Evolutionary conservation across 2,329 filamentous ascomycete species (phyloP).

Genomic region (Akanthomyces lecanii): DNA sequence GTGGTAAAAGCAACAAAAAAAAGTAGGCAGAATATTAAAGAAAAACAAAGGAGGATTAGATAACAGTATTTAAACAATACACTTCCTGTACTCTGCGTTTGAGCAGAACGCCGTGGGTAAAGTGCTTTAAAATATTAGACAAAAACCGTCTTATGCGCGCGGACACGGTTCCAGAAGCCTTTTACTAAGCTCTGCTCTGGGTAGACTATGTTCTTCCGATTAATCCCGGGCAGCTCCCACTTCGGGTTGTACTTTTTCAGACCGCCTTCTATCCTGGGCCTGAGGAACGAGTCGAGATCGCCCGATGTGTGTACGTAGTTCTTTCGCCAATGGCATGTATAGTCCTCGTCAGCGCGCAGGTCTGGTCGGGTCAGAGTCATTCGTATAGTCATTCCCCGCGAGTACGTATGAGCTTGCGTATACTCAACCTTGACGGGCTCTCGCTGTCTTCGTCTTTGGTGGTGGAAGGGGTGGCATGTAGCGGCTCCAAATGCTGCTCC

Average conservation of each 20-base stretch:
- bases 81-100: conserved; percentile 1
- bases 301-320: conserved; percentile 29
- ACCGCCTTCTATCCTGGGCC: conserved; percentile 31
- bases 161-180: conserved; percentile 61
- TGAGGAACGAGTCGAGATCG: conserved; percentile 28
- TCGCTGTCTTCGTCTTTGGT: conserved; percentile 22
- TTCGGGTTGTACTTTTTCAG: conserved; percentile 54
- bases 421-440: conserved; percentile 36
- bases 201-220: conserved; percentile 39
- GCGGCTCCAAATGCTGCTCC: conserved; percentile 35
- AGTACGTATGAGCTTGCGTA: conserved; percentile 51
- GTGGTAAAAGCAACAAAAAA: background rate
- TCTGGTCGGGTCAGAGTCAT: conserved; percentile 94
- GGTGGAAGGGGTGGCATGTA: conserved; percentile 25
- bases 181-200: conserved; percentile 53
- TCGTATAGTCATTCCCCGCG: conserved; percentile 86
- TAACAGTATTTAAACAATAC: background rate
- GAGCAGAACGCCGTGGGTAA: conserved; percentile 7
- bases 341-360: conserved; percentile 68
- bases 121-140: background rate
- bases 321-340: conserved; percentile 65
- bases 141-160: conserved; percentile 20
- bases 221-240: conserved; percentile 48
- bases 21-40: background rate
- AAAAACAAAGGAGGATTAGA: background rate